Base-by-base conservation (phyloP, 768 basidiomycete genomes). In the Termitomyces sp. region DNA sequence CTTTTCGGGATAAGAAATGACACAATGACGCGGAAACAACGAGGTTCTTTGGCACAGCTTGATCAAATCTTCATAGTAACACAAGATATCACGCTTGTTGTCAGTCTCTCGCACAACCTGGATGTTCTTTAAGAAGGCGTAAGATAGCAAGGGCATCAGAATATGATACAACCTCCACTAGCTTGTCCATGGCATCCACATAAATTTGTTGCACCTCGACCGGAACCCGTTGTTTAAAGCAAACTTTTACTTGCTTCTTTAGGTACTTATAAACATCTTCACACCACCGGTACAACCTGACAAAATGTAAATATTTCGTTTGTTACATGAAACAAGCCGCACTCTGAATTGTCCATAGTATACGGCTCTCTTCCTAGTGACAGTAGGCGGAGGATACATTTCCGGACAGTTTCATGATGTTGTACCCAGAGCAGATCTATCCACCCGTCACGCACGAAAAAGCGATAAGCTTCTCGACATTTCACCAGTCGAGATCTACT, bases 21-120 rank as follows among this genome's bases (percentile, higher is more conserved):
- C 26, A 10, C 60, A 56, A 15, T 17, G 33, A 17, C 26, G 17
- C 3, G 62, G 62, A 26, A 44, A 58, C 35, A 53, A 30, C 5
- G 40, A 51, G 8, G 47, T 49, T 41, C 12, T 53, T 43, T 58
- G 54, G 40, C 59, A 62, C 3, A 60, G 42, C 15, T 50, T 48
- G 8, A 62, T 55, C 15, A 60, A 11, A 30, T 60, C 60, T 3
- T 55, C 56, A 21, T 55, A 57, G 45, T 62, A 62, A 6, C n/a
- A 7, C 14, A 53, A 42, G 19, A 57, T 26, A 3, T 17, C 41
- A 37, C 21, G 38, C 41, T 60, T 60, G 28, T 57, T 30, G 52
- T 60, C 59, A 17, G 50, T 51, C 12, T 6, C 15, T 30, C 55
- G 46, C 23, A 58, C 60, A 14, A 59, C 41, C 60, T 61, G 43